Percentiles rank a stretch among this genome's conserved stretches.
These are phyloP conservation scores for Pythium chondricola DNA, from an alignment of 352 stramenopile species.

Conservation along the genomic window DNA sequence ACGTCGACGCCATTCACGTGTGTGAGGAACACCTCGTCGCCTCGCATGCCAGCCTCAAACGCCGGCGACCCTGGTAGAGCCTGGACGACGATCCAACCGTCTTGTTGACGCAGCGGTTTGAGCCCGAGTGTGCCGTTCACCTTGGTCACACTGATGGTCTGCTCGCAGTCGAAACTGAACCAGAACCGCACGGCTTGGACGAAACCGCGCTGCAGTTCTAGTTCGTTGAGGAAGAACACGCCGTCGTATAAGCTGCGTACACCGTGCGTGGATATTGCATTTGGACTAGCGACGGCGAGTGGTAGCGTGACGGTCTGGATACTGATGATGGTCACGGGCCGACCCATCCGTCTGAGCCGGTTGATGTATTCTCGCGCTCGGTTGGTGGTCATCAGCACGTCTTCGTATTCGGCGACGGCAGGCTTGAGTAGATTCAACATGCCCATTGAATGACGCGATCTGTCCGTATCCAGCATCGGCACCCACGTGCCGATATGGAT, in stretches of 20 bases:
- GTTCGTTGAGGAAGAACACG: constrained; percentile 46
- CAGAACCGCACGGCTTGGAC: constrained; percentile 65
- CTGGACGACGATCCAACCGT: constrained; percentile 73
- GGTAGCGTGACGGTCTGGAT: constrained; percentile 60
- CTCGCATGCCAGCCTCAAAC: constrained; percentile 67
- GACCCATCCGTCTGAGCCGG: constrained; percentile 42
- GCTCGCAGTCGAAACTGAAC: constrained; percentile 79
- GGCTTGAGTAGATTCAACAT: constrained; percentile 32
- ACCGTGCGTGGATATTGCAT: constrained; percentile 55
- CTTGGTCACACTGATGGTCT: constrained; percentile 78
- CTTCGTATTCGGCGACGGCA: constrained; percentile 38
- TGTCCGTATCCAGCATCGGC: constrained; percentile 52
- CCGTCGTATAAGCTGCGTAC: constrained; percentile 52
- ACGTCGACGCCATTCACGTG: constrained; percentile 79
- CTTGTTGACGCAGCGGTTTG: constrained; percentile 67
- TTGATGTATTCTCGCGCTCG: constrained; percentile 62
- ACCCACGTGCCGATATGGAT: constrained; percentile 76
- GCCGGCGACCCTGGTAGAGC: constrained; percentile 52
- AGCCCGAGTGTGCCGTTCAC: constrained; percentile 54
- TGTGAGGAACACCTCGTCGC: constrained; percentile 70
- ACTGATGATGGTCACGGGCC: constrained; percentile 61
- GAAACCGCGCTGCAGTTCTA: constrained; percentile 46
- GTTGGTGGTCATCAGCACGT: constrained; percentile 58
- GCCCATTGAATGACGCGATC: background rate
- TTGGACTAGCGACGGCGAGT: constrained; percentile 52